A percentile compares a stretch with the other conserved stretches of the same genome.
These are phyloP conservation scores for Hibiscus tridactylites DNA, from an alignment of 345 rosid species.

Conservation along the genomic window DNA sequence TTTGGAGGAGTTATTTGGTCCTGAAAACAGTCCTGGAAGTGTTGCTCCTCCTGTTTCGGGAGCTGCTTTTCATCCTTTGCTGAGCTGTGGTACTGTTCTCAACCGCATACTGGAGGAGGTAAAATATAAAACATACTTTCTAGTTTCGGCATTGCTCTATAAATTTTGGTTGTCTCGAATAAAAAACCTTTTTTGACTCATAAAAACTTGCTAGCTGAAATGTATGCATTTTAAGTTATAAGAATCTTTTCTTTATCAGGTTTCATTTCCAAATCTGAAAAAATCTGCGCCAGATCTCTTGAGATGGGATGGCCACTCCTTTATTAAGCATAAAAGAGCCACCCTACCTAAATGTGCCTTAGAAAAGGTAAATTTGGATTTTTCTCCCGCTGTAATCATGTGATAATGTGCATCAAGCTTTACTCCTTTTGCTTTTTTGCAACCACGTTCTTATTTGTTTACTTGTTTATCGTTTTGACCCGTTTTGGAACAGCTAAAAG, in stretches of 20 bases:
- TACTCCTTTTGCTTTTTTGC: neutral
- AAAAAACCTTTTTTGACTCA: neutral
- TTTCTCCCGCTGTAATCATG: neutral
- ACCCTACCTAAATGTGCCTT: conserved; percentile 38
- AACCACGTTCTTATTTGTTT: neutral
- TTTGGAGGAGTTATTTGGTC: conserved; percentile 42
- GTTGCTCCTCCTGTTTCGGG: conserved; percentile 19
- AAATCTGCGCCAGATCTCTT: conserved; percentile 26
- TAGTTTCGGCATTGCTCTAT: neutral
- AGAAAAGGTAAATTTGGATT: conserved; percentile 26
- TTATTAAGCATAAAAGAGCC: conserved; percentile 45
- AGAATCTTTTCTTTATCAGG: conserved; percentile 19
- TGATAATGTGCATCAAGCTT: neutral
- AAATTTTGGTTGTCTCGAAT: neutral
- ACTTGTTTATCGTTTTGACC: neutral
- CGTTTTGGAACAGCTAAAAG: conserved; percentile 38
- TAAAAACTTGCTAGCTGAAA: neutral
- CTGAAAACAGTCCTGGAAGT: conserved; percentile 1
- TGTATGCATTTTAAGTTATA: neutral
- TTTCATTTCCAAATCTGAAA: conserved; percentile 21
- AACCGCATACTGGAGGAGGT: conserved; percentile 29
- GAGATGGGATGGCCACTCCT: conserved; percentile 42
- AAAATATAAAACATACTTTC: neutral
- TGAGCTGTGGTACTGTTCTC: conserved; percentile 43
- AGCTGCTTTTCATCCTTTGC: conserved; percentile 22